These are phyloP conservation scores for Bocquillonia castaneifolia DNA, from an alignment of 441 rosid genomes.

Conservation along the genomic window DNA sequence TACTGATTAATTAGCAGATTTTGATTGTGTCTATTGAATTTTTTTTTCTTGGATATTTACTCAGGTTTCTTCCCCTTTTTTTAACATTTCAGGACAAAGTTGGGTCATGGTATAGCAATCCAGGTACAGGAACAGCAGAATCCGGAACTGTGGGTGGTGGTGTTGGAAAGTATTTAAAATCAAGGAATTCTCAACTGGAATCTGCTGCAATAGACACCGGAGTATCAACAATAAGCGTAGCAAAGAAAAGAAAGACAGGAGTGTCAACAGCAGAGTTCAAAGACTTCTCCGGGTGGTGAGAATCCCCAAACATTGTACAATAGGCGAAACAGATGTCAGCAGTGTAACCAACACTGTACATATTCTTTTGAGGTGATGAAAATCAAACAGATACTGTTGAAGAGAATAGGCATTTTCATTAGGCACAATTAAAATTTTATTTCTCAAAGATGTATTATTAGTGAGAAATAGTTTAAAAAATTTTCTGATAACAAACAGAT, in stretches of 20 bases:
- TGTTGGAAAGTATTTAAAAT: constrained; percentile 81
- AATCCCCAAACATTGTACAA: constrained; percentile 17
- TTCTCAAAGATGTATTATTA: background rate
- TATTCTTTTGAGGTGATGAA: constrained; percentile 21
- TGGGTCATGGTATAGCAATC: constrained; percentile 97
- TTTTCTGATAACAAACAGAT: background rate
- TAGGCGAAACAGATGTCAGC: constrained; percentile 6
- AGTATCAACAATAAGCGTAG: constrained; percentile 28
- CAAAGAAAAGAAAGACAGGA: constrained; percentile 66
- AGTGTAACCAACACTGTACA: constrained; percentile 1
- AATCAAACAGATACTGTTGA: constrained; percentile 8
- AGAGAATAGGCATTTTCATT: constrained; percentile 5
- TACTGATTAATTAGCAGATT: background rate
- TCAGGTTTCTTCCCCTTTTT: constrained; percentile 13
- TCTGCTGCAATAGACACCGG: constrained; percentile 34
- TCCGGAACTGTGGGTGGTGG: constrained; percentile 45
- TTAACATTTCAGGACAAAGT: constrained; percentile 56
- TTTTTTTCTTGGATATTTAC: background rate
- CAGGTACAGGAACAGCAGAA: constrained; percentile 61
- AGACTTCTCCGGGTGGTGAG: constrained; percentile 82
- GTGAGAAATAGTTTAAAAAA: background rate
- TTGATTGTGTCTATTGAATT: constrained; percentile 5
- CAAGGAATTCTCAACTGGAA: constrained; percentile 46
- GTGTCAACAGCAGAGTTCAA: constrained; percentile 48
- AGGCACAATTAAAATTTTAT: constrained; percentile 6